Evolutionary conservation across 2,329 filamentous ascomycete genomes (phyloP).

Genomic region (Hypoxylon sp.): DNA sequence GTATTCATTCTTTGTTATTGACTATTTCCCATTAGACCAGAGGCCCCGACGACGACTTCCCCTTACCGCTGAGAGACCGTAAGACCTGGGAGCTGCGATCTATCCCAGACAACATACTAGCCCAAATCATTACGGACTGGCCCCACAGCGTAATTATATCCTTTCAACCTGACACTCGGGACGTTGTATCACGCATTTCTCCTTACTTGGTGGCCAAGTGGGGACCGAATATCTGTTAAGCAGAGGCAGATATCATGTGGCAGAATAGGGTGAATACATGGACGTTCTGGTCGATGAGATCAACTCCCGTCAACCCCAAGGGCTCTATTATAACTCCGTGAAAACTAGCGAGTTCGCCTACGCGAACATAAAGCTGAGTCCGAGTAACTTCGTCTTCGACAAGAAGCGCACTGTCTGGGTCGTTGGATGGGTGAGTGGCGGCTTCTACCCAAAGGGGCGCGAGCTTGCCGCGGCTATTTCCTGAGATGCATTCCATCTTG

Average conservation of each 20-base stretch:
- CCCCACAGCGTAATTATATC: constrained; percentile 18
- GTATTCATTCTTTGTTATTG: background rate
- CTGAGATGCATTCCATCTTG: background rate
- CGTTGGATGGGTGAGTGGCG: constrained; percentile 23
- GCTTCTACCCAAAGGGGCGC: constrained; percentile 10
- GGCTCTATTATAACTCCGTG: background rate
- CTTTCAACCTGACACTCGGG: constrained; percentile 17
- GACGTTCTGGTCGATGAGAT: background rate
- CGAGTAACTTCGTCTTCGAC: constrained; percentile 18
- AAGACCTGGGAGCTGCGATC: background rate
- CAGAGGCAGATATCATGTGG: constrained; percentile 19
- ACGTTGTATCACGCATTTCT: constrained; percentile 25
- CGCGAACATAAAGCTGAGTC: constrained; percentile 25
- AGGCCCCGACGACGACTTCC: constrained; percentile 8
- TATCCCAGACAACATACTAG: background rate
- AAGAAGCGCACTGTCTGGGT: constrained; percentile 7
- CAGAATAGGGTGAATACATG: constrained; percentile 2
- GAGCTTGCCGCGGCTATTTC: constrained; percentile 21
- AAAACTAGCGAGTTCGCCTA: background rate
- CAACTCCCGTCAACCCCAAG: background rate
- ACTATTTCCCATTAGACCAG: constrained; percentile 11
- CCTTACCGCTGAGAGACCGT: constrained; percentile 11
- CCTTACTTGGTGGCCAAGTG: constrained; percentile 20
- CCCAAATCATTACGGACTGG: constrained; percentile 8
- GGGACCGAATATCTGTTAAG: constrained; percentile 2